phyloP scores from a whole-genome alignment of 1,284 basidiomycete species.

The Rhodotorula sp. region DNA sequence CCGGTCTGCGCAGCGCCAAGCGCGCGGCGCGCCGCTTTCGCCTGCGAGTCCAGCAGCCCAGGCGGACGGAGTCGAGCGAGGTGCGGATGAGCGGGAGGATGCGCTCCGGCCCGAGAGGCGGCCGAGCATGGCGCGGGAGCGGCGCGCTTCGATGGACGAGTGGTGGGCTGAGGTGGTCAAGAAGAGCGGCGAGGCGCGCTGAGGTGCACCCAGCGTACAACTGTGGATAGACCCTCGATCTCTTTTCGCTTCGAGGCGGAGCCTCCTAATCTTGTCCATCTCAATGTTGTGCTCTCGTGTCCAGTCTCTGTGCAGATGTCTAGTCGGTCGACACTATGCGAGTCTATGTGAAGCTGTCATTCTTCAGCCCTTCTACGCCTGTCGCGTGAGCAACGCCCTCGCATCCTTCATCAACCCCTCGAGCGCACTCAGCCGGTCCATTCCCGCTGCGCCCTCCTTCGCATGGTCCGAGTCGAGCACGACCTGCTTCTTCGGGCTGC shows the following conservation, averaged over 20 bases:
- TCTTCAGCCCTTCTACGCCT: not conserved
- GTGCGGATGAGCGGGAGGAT: not conserved
- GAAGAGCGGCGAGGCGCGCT: constrained; percentile 4
- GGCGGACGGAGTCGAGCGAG: not conserved
- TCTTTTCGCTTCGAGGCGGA: no score
- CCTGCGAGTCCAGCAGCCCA: no score
- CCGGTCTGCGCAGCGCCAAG: constrained; percentile 10
- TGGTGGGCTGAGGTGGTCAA: constrained; percentile 28
- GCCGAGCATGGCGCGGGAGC: not conserved
- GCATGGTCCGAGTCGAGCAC: not conserved
- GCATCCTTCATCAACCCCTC: constrained; percentile 29
- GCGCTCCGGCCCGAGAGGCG: no score
- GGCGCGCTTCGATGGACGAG: constrained; percentile 19
- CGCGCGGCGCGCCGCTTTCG: constrained; percentile 2
- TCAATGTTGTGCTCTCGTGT: not conserved
- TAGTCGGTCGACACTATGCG: no score
- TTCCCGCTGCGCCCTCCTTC: not conserved
- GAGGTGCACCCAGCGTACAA: no score
- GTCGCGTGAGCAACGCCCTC: constrained; percentile 11
- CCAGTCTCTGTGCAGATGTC: not conserved
- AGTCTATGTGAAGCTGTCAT: no score
- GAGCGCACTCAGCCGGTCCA: constrained; percentile 22
- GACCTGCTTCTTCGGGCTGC: constrained; percentile 21
- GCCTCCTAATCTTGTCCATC: not conserved
- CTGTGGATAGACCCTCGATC: no score